Percentiles rank a stretch among this genome's conserved stretches.
Evolutionary conservation across 176 grass and related monocot species (phyloP).

Genomic region (Aegilops longissima): DNA sequence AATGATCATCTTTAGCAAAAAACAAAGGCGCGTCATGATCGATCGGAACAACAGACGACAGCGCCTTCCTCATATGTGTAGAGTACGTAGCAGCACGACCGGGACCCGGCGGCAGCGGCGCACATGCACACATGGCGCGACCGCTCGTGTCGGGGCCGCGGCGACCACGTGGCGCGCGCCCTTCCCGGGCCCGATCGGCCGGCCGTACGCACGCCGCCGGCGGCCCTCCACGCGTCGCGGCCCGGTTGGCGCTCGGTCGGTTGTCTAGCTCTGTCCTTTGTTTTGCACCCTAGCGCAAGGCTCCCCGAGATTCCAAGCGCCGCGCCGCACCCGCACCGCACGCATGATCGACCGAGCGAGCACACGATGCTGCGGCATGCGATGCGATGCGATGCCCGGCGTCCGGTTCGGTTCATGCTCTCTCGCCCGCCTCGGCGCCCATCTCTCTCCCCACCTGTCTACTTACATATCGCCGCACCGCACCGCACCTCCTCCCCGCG

Average conservation of each 20-base stretch:
- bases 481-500: background rate
- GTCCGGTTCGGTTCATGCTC: background rate
- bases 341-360: too few species aligned
- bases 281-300: conserved; percentile 40
- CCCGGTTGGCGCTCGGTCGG: background rate
- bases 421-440: background rate
- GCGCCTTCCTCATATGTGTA: background rate
- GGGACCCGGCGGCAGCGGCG: conserved; percentile 20
- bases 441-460: conserved; percentile 17
- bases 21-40: background rate
- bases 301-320: too few species aligned
- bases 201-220: background rate
- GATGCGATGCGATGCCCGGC: conserved; percentile 1
- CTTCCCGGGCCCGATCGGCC: background rate
- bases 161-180: background rate
- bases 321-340: too few species aligned
- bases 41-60: conserved; percentile 21
- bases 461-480: conserved; percentile 19
- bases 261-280: background rate
- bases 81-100: background rate
- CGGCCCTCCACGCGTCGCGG: conserved; percentile 25
- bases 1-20: conserved; percentile 28
- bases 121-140: conserved; percentile 36
- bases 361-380: background rate
- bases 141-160: conserved; percentile 10